A percentile compares a stretch with the other conserved stretches of the same genome.
Conservation (phyloP, 306 rosid species). For the Citrullus amarus region DNA sequence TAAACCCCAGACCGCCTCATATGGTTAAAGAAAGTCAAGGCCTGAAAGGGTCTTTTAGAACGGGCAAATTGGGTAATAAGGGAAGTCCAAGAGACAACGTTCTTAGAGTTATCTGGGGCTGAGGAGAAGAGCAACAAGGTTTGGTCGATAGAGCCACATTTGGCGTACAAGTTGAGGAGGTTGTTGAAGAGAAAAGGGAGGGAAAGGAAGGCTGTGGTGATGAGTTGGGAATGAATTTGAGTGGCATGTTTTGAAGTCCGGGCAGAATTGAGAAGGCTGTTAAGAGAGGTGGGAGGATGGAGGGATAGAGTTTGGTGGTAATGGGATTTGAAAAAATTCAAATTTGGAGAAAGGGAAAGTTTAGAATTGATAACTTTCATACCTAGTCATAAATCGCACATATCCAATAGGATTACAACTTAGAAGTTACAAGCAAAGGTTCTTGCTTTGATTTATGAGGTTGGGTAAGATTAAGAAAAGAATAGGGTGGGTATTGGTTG, state of each 20-base stretch:
- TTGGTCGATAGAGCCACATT: constrained; percentile 22
- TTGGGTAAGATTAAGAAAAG: neutral
- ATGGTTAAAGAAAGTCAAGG: constrained; percentile 24
- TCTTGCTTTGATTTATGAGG: neutral
- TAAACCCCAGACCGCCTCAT: constrained; percentile 30
- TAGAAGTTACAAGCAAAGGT: neutral
- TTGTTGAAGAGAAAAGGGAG: constrained; percentile 31
- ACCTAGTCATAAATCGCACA: neutral
- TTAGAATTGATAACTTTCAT: neutral
- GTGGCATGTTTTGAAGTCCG: constrained; percentile 21
- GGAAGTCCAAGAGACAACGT: constrained; percentile 46
- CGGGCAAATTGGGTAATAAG: constrained; percentile 32
- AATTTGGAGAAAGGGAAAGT: neutral
- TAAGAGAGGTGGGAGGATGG: constrained; percentile 14
- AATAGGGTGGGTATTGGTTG: neutral
- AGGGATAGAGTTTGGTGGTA: neutral
- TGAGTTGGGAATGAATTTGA: constrained; percentile 35
- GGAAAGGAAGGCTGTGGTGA: constrained; percentile 13
- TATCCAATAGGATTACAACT: neutral
- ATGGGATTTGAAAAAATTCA: neutral
- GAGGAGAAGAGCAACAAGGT: constrained; percentile 25
- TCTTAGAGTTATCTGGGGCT: constrained; percentile 4
- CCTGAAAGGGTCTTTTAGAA: constrained; percentile 23
- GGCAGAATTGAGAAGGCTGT: neutral
- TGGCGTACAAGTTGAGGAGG: constrained; percentile 35